Conservation (phyloP, 257 asterid genomes). For the Salvia miltiorrhiza region DNA sequence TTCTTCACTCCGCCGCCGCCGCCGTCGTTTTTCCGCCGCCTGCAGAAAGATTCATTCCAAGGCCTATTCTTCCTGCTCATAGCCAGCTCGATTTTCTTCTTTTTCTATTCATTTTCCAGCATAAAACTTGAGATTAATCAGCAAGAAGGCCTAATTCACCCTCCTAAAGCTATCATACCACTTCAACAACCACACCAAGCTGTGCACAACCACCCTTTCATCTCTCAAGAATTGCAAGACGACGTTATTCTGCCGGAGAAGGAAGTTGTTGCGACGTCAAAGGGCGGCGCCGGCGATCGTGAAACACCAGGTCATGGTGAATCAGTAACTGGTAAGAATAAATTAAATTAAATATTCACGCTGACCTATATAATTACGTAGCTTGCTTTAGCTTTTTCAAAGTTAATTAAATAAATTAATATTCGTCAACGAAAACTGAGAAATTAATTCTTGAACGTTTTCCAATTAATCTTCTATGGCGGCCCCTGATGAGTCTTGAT, state of each 20-base stretch:
- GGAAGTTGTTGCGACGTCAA: neutral
- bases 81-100: constrained; percentile 27
- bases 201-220: neutral
- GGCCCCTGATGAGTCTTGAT: neutral
- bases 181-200: neutral
- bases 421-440: too few relatives aligned
- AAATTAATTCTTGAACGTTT: neutral
- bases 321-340: too few relatives aligned
- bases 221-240: neutral
- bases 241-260: neutral
- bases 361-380: neutral
- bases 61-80: constrained; percentile 27
- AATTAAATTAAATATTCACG: too few relatives aligned
- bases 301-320: too few relatives aligned
- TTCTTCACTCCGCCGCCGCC: neutral
- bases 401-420: too few relatives aligned
- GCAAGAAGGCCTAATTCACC: constrained; percentile 20
- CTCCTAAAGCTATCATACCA: neutral
- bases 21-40: neutral
- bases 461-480: neutral
- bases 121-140: constrained; percentile 25
- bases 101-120: constrained; percentile 28
- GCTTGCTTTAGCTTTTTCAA: neutral
- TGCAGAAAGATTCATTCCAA: constrained; percentile 9
- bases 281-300: neutral